Percentiles rank a stretch among this genome's conserved stretches.
phyloP scores from a whole-genome alignment of 331 rosid genomes.

The Acacia concinna region DNA sequence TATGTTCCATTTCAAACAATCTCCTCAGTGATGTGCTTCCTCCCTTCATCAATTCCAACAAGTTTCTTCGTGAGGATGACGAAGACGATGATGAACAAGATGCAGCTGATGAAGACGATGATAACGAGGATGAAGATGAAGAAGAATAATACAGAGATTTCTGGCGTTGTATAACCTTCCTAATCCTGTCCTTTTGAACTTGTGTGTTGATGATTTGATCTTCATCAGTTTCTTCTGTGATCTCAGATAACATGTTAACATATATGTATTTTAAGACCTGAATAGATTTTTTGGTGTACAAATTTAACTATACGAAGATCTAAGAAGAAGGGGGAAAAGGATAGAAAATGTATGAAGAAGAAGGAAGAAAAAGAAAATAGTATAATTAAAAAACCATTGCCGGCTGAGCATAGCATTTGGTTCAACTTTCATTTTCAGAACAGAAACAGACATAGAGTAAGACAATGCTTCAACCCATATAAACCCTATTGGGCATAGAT shows the following conservation, averaged over 20 bases:
- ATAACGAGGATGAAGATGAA: not conserved
- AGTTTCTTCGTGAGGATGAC: slow-evolving; percentile 50
- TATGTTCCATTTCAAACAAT: slow-evolving; percentile 85
- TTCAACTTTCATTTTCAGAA: slow-evolving; percentile 20
- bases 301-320: not conserved
- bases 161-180: slow-evolving; percentile 57
- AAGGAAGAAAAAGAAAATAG: slow-evolving; percentile 21
- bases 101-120: slow-evolving; percentile 40
- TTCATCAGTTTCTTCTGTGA: slow-evolving; percentile 57
- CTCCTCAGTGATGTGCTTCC: slow-evolving; percentile 78
- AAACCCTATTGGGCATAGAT: not conserved
- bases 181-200: slow-evolving; percentile 50
- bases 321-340: slow-evolving; percentile 22
- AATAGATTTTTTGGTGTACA: not conserved
- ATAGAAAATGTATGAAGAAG: slow-evolving; percentile 17
- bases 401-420: slow-evolving; percentile 34
- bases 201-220: slow-evolving; percentile 50
- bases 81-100: slow-evolving; percentile 37
- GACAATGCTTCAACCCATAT: slow-evolving; percentile 22
- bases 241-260: slow-evolving; percentile 40
- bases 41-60: slow-evolving; percentile 69
- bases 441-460: not conserved
- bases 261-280: not conserved
- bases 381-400: slow-evolving; percentile 26
- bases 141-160: slow-evolving; percentile 48